Evolutionary conservation across 306 rosid genomes (phyloP).

Genomic region (Lagenaria siceraria): DNA sequence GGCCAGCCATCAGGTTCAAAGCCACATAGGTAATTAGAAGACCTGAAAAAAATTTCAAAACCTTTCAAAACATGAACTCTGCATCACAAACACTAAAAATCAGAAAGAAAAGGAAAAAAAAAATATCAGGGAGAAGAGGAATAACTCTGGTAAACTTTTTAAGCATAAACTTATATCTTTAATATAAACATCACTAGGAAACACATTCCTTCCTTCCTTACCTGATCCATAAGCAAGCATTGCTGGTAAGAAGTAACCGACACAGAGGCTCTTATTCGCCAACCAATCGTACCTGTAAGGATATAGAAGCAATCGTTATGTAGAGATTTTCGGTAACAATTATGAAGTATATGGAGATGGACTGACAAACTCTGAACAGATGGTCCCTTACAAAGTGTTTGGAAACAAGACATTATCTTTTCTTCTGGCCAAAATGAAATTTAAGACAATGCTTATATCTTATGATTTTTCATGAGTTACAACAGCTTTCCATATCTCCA

Average conservation of each 20-base stretch:
- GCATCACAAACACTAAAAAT: background rate
- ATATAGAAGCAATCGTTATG: background rate
- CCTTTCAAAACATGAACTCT: background rate
- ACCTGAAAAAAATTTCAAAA: slow-evolving; percentile 33
- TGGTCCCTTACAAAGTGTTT: background rate
- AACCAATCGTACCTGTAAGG: slow-evolving; percentile 80
- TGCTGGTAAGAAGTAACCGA: slow-evolving; percentile 92
- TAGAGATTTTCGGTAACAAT: background rate
- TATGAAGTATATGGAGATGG: background rate
- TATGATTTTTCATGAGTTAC: background rate
- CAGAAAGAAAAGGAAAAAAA: no score
- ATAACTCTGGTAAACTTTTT: background rate
- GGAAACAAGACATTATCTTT: background rate
- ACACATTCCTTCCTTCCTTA: slow-evolving; percentile 21
- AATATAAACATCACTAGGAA: background rate
- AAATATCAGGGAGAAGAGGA: background rate
- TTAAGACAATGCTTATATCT: background rate
- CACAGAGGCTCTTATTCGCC: slow-evolving; percentile 54
- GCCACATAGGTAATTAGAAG: slow-evolving; percentile 88
- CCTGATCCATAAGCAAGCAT: slow-evolving; percentile 93
- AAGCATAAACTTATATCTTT: background rate
- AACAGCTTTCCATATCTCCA: background rate
- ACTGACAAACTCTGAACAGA: background rate
- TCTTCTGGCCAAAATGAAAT: background rate
- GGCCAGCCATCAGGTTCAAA: slow-evolving; percentile 94